Conservation (phyloP, 345 rosid species). For the Rhodamnia rubescens region DNA sequence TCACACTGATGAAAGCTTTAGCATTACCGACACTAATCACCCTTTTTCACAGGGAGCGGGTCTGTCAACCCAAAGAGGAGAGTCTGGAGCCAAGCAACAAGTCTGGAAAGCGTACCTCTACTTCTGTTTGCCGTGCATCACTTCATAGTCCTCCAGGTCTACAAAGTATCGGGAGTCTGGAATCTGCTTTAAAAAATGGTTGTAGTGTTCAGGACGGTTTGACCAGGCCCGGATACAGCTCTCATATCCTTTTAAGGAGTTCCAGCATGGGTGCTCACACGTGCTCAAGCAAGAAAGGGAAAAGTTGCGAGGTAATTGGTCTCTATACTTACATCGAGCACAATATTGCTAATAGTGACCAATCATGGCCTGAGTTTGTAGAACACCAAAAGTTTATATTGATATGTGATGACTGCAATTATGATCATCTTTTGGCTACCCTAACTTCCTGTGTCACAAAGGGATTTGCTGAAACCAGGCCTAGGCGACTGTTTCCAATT, state of each 20-base stretch:
- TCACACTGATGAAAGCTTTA: neutral
- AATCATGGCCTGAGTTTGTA: neutral
- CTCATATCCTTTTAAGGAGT: slow-evolving; percentile 46
- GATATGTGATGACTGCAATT: neutral
- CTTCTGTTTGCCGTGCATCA: slow-evolving; percentile 33
- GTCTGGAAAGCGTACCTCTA: slow-evolving; percentile 13
- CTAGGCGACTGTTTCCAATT: neutral
- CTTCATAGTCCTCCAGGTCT: slow-evolving; percentile 30
- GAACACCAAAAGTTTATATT: neutral
- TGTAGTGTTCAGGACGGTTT: slow-evolving; percentile 20
- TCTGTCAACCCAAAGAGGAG: slow-evolving; percentile 38
- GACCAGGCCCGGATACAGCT: slow-evolving; percentile 21
- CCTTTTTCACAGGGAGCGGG: slow-evolving; percentile 49
- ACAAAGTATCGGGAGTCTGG: slow-evolving; percentile 10
- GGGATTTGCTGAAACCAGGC: neutral
- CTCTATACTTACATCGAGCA: neutral
- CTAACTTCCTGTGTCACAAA: neutral
- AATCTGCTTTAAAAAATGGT: slow-evolving; percentile 25
- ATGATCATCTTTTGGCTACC: neutral
- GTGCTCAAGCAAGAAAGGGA: slow-evolving; percentile 32
- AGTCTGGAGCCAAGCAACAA: slow-evolving; percentile 25
- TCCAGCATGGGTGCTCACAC: slow-evolving; percentile 68
- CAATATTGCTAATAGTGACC: neutral
- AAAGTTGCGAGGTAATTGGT: slow-evolving; percentile 10
- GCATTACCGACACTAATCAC: neutral